Evolutionary conservation across 1,284 basidiomycete genomes (phyloP), one percentile per base, ranked within the genome.

Genomic region (Puccinia triticina): DNA sequence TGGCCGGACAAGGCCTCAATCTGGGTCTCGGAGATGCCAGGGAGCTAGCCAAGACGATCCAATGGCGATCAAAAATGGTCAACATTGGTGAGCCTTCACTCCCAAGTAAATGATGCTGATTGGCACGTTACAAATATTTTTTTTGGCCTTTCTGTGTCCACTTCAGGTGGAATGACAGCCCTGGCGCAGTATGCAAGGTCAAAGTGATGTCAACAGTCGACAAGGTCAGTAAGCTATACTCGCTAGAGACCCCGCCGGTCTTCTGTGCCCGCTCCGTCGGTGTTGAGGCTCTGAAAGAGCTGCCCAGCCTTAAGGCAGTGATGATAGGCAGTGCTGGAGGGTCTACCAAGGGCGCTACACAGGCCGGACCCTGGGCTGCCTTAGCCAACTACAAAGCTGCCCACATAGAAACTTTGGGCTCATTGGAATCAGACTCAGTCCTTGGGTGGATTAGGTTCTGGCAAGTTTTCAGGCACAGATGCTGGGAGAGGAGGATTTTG

Each of bases 1-100:
- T 99, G n/a, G 96, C 96, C 0, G 97, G 97, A 0, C 97, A 99
- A 86, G 97, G 96, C 0, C 89, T 99, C 61, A 99, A 99, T 87
- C 89, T 96, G 85, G 97, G 96, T 26, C 88, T 99, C 21, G 93
- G 90, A 1, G 96, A 99, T 86, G 94, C 71, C 12, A 48, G 43
- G 23, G 71, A 61, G 12, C 43, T 82, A 23, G 79, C 71, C 43
- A 32, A 66, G 34, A 66, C 71, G 7, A 40, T 82, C 12, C 26
- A 34, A 40, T 34, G 29, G 79, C 79, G 7, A n/a, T 74, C 0
- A 71, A 82, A 67, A 74, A 75, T 61, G 79, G 79, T 7, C 71
- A 74, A 82, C 40, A 82, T 82, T 48, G 71, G 79, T 82, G 37
- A 21, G 55, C n/a, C 32, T 29, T 43, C 18, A n/a, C 14, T 26